Evolutionary conservation across 805 yeast species (phyloP).

Genomic region (Ogataea parapolymorpha): DNA sequence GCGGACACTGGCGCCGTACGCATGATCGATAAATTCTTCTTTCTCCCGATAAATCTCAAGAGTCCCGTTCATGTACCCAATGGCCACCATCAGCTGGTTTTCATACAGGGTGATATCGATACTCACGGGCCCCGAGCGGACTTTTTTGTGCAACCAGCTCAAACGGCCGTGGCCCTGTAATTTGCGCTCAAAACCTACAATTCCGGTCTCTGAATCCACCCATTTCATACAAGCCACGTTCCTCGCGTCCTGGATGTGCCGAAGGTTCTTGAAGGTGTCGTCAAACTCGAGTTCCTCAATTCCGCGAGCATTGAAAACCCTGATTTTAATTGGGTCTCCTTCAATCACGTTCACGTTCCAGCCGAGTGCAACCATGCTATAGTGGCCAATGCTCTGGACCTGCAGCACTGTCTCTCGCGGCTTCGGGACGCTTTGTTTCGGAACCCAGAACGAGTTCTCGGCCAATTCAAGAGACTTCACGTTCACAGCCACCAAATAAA

Average conservation of each 20-base stretch:
- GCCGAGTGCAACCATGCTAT: conserved; percentile 1
- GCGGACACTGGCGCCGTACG: conserved; percentile 14
- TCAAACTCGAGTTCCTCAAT: conserved; percentile 2
- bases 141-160: neutral
- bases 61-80: conserved; percentile 8
- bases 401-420: neutral
- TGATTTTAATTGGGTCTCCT: conserved; percentile 1
- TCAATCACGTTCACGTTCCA: conserved; percentile 4
- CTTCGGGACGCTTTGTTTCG: neutral
- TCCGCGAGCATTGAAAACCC: conserved; percentile 3
- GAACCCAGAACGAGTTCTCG: conserved; percentile 1
- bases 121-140: neutral
- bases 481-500: conserved; percentile 1
- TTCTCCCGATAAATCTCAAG: neutral
- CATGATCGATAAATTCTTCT: neutral
- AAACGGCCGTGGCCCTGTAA: conserved; percentile 3
- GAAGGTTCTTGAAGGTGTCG: neutral
- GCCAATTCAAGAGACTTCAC: neutral
- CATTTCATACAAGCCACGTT: conserved; percentile 3
- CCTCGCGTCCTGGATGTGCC: neutral
- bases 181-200: conserved; percentile 1
- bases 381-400: neutral
- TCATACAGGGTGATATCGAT: neutral
- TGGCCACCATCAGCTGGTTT: neutral
- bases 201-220: conserved; percentile 3